Evolutionary conservation across 768 basidiomycete species (phyloP), one percentile per base, ranked within the genome.

Genomic region (Kondoa malvinella): DNA sequence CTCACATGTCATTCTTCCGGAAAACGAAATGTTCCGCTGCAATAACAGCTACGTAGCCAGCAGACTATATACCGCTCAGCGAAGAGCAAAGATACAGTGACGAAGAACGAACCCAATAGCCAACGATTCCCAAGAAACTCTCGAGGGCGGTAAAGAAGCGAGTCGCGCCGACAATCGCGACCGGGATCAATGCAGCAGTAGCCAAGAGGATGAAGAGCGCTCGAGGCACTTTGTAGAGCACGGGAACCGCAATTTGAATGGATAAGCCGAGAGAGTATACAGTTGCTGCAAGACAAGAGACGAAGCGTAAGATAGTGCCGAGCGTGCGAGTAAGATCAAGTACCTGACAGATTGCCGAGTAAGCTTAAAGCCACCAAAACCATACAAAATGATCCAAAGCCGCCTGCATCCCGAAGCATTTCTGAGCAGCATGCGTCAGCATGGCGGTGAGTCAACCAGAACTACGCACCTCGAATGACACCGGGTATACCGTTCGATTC

Each of bases 211-310:
- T 81, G 74, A 89, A 85, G 4, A 87, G 77, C 75, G 85, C 88
- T 74, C 86, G 80, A 1, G 87, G 87, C 4, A 87, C 80, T 66
- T 73, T 76, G 17, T 80, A 78, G 31, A 84, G 78, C 30, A 77
- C 78, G 0, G 87, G 86, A 1, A 86, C 74, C 72, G 85, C 80
- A 0, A 85, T 80, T 74, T 89, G 88, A 71, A 87, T 79, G 75
- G 83, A 85, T 69, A 89, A 80, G 71, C 84, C 83, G 66, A 86
- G 81, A 57, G 85, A 87, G 76, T 94, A 94, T 69, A 91, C 84
- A 2, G 87, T 86, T 2, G 85, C 82, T 1, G 87, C 86, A 56
- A 88, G 85, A 77, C 0, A 84, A 83, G 4, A 88, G 83, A 68
- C 83, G 84, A 31, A 91, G 76, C 21, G 85, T 83, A 90, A 75